Evolutionary conservation across 768 basidiomycete species (phyloP).

Genomic region (Udeniomyces megalosporus): DNA sequence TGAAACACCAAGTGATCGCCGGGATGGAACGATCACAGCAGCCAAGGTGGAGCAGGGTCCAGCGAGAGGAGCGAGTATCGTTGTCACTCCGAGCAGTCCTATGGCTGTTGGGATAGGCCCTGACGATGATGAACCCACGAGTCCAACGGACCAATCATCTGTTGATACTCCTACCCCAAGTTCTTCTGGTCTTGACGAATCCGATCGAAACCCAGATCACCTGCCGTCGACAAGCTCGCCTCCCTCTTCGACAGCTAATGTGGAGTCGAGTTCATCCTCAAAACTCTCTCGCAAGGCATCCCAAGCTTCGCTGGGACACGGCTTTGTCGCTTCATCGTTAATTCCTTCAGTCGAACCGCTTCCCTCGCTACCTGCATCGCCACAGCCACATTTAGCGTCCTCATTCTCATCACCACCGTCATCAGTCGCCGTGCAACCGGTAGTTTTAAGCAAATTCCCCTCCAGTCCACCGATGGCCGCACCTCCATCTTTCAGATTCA

Average conservation of each 20-base stretch:
- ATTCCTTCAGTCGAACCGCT: not conserved
- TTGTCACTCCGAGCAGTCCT: conserved; percentile 4
- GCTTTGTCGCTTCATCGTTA: not conserved
- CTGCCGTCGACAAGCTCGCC: not conserved
- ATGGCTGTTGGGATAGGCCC: too few relatives aligned
- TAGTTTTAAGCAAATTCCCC: not conserved
- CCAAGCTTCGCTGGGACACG: not conserved
- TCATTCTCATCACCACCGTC: not conserved
- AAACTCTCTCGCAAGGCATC: not conserved
- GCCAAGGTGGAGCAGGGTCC: not conserved
- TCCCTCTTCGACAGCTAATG: not conserved
- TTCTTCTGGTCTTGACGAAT: too few relatives aligned
- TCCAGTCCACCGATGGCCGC: not conserved
- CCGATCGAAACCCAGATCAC: not conserved
- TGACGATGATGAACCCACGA: too few relatives aligned
- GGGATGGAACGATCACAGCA: not conserved
- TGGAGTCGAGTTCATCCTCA: not conserved
- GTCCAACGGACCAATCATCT: too few relatives aligned
- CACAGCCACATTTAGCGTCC: not conserved
- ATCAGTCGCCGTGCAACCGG: not conserved
- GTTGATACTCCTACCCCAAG: not conserved
- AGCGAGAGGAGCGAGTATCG: conserved; percentile 1
- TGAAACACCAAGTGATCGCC: not conserved
- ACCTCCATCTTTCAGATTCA: not conserved
- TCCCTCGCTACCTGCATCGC: not conserved